Evolutionary conservation across 352 stramenopile species (phyloP), one percentile per base, ranked within the genome.

Genomic region (Phytophthora multivora): DNA sequence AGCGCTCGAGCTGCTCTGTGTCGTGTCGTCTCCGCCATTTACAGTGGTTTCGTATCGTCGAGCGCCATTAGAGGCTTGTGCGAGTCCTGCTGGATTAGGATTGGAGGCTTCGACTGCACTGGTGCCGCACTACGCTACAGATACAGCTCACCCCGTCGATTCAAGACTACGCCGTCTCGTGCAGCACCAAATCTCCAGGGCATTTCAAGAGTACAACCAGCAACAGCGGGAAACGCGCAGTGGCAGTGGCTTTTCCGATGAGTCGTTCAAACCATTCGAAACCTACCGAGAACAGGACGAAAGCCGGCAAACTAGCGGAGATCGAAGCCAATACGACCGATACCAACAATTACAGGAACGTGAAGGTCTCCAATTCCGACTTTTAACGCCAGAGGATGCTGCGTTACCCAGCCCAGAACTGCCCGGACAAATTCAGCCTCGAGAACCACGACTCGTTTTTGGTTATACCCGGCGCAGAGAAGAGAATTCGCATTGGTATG

Each of bases 21-120:
- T 74, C 9, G 73, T 83, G 33, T 60, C 46, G 10, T 83, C 73
- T 31, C 73, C 73, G 4, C 47, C 63, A 8, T 83, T 83, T 41
- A 83, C 73, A 3, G 48, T 83, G 4, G 71, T 79, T 5, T 83
- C 73, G 11, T 77, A 83, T 48, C 73, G 73, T 33, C 73, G 73
- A 4, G 63, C 68, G 13, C 63, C 59, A 4, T 33, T 66, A 11
- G 67, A 71, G 13, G 47, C 33, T n/a, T 46, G 35, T 1, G 19
- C 45, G 40, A 19, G 42, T 12, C 23, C 43, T 28, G 25, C 18
- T 16, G 18, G 45, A 13, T 23, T 68, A 21, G 45, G 31, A 30
- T 31, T 59, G 13, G 50, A 66, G 48, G 15, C 30, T 19, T 3
- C 35, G n/a, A 18, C 47, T n/a, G 47, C 63, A 16, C 16, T 70